phyloP scores from a whole-genome alignment of 805 yeast genomes.

The Candida chilensis region DNA sequence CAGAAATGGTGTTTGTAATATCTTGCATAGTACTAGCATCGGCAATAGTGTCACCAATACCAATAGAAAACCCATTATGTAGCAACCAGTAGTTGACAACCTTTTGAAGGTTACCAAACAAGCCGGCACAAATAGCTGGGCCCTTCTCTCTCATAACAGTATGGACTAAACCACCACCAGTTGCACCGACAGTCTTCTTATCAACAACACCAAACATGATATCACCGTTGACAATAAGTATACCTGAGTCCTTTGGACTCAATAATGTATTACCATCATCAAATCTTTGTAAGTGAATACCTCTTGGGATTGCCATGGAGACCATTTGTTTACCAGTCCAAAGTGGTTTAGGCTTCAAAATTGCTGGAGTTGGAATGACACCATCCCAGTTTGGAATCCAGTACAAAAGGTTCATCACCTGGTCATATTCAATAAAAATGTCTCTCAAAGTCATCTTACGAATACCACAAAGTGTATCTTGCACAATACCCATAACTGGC shows the following conservation, averaged over 20 bases:
- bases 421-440: slow-evolving; percentile 79
- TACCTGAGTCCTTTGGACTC: slow-evolving; percentile 90
- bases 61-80: slow-evolving; percentile 96
- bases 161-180: slow-evolving; percentile 96
- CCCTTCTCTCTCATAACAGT: slow-evolving; percentile 98
- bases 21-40: slow-evolving; percentile 93
- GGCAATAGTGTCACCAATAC: slow-evolving; percentile 99
- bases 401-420: slow-evolving; percentile 91
- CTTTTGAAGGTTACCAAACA: slow-evolving; percentile 89
- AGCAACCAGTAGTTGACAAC: slow-evolving; percentile 94
- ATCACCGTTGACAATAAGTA: slow-evolving; percentile 93
- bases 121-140: slow-evolving; percentile 76
- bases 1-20: slow-evolving; percentile 86
- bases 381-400: slow-evolving; percentile 99
- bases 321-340: slow-evolving; percentile 97
- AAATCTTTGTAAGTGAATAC: slow-evolving; percentile 88
- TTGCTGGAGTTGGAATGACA: slow-evolving; percentile 90
- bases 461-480: slow-evolving; percentile 95
- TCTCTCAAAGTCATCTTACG: slow-evolving; percentile 94
- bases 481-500: slow-evolving; percentile 99
- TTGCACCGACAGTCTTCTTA: slow-evolving; percentile 96
- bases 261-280: slow-evolving; percentile 81
- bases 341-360: slow-evolving; percentile 86
- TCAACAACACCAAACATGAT: slow-evolving; percentile 97
- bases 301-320: slow-evolving; percentile 90